phyloP scores from a whole-genome alignment of 2,329 filamentous ascomycete genomes.

The Meredithiella fracta region DNA sequence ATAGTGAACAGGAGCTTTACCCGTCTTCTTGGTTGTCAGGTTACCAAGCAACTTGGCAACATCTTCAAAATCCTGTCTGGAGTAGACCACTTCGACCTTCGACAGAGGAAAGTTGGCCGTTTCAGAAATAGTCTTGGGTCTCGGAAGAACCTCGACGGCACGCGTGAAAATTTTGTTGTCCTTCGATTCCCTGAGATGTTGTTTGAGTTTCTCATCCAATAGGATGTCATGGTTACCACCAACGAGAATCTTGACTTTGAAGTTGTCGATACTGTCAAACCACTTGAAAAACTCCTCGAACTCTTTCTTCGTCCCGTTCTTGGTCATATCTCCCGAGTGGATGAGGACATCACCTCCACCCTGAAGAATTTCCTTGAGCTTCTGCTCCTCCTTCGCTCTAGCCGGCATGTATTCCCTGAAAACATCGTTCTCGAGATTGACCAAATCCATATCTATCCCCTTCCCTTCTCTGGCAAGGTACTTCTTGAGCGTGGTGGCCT shows the following conservation, averaged over 20 bases:
- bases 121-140: slow-evolving; percentile 22
- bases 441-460: too few relatives aligned
- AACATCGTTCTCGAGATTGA: too few relatives aligned
- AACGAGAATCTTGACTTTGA: slow-evolving; percentile 28
- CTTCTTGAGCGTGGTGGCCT: too few relatives aligned
- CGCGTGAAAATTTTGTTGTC: neutral
- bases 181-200: neutral
- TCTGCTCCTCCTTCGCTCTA: neutral
- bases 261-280: slow-evolving; percentile 38
- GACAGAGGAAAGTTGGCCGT: too few relatives aligned
- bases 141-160: slow-evolving; percentile 14
- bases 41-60: too few relatives aligned
- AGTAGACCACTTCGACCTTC: too few relatives aligned
- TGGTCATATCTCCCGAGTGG: slow-evolving; percentile 32
- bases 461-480: too few relatives aligned
- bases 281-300: slow-evolving; percentile 58
- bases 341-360: slow-evolving; percentile 29
- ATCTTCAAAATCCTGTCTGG: too few relatives aligned
- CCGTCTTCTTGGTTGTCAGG: slow-evolving; percentile 20
- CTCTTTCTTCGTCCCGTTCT: slow-evolving; percentile 48
- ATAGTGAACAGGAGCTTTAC: neutral
- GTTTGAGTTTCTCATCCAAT: slow-evolving; percentile 17
- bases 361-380: slow-evolving; percentile 18
- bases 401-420: neutral
- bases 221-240: slow-evolving; percentile 31